phyloP scores from a whole-genome alignment of 2,329 filamentous ascomycete species.

The Hypoxylon sp. region DNA sequence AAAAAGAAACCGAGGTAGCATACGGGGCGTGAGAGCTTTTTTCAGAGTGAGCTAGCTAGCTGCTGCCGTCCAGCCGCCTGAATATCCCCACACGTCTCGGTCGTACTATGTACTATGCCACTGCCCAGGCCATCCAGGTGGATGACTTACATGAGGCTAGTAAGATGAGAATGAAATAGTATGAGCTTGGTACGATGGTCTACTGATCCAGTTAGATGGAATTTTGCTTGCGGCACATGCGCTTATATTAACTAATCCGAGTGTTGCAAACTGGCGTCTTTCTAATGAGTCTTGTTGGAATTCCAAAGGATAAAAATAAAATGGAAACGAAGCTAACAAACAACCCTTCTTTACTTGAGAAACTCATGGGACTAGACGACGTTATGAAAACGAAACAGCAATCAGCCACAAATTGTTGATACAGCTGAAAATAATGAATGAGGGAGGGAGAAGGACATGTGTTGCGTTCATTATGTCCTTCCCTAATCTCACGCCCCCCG shows the following conservation, averaged over 20 bases:
- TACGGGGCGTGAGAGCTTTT: constrained; percentile 18
- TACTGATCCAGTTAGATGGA: constrained; percentile 38
- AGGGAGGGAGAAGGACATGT: constrained; percentile 36
- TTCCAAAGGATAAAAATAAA: neutral
- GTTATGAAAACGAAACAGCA: neutral
- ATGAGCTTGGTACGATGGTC: constrained; percentile 42
- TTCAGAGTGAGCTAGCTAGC: constrained; percentile 23
- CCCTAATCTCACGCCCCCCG: constrained; percentile 31
- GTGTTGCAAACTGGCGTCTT: constrained; percentile 29
- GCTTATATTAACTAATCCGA: constrained; percentile 39
- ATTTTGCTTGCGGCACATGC: constrained; percentile 38
- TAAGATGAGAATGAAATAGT: constrained; percentile 41
- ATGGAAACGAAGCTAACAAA: constrained; percentile 3
- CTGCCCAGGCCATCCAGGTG: constrained; percentile 35
- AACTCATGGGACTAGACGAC: neutral
- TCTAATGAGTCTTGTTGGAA: neutral
- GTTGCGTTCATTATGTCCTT: constrained; percentile 31
- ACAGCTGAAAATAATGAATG: constrained; percentile 14
- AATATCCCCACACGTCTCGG: constrained; percentile 44
- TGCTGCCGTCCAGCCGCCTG: constrained; percentile 32
- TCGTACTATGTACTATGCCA: constrained; percentile 44
- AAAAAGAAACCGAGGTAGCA: constrained; percentile 29
- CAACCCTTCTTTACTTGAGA: neutral
- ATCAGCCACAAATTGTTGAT: neutral
- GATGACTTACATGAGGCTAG: constrained; percentile 46